A percentile compares a stretch with the other conserved stretches of the same genome.
Conservation (phyloP, 257 asterid genomes). For the Gardenia jasminoides region DNA sequence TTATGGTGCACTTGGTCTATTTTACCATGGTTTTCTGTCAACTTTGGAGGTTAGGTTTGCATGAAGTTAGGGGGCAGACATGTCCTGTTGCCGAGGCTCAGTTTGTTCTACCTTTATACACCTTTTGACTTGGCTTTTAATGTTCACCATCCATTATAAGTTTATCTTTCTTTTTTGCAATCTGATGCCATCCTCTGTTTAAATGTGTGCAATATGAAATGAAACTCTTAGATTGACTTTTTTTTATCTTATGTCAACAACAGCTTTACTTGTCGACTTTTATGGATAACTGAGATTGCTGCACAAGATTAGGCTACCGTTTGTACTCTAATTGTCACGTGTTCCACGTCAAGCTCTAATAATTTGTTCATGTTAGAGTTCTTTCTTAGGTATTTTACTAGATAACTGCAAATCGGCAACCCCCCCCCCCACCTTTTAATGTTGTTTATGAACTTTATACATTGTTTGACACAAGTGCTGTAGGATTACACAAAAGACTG, state of each 20-base stretch:
- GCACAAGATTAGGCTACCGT: neutral
- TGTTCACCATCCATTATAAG: neutral
- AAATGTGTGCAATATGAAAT: neutral
- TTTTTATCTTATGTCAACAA: neutral
- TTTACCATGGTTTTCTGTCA: neutral
- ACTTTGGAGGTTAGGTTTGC: constrained; percentile 1
- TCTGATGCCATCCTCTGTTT: neutral
- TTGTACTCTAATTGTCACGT: neutral
- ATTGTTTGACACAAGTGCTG: neutral
- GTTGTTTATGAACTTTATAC: neutral
- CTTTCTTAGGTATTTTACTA: neutral
- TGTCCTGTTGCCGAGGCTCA: neutral
- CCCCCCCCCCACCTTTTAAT: neutral
- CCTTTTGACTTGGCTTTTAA: neutral
- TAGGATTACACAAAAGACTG: neutral
- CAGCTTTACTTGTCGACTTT: neutral
- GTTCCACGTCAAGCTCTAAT: neutral
- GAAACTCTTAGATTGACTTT: neutral
- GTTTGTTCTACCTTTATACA: neutral
- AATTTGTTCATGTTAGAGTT: neutral
- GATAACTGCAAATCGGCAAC: neutral
- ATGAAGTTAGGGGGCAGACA: neutral
- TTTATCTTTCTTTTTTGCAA: neutral
- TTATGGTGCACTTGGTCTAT: neutral
- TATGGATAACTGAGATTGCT: neutral